Evolutionary conservation across 2,329 filamentous ascomycete species (phyloP).

Genomic region (Zymoseptoria ardabiliae): DNA sequence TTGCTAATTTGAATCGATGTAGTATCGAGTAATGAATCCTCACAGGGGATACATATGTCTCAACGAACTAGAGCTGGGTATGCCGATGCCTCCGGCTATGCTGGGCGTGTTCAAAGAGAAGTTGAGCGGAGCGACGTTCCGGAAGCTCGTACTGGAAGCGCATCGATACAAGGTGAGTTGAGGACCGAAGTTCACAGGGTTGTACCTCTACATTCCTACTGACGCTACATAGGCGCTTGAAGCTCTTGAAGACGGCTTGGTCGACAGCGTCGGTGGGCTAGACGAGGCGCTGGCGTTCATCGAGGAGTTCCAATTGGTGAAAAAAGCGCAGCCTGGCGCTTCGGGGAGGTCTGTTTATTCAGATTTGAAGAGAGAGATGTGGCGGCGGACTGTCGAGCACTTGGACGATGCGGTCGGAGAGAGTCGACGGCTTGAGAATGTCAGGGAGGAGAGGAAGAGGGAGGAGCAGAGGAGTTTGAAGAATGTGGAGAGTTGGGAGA

Average conservation of each 20-base stretch:
- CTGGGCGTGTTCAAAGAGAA: slow-evolving; percentile 67
- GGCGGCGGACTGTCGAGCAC: slow-evolving; percentile 54
- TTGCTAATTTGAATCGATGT: not conserved
- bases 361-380: slow-evolving; percentile 68
- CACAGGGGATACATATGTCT: slow-evolving; percentile 66
- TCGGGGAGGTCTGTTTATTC: slow-evolving; percentile 59
- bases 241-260: slow-evolving; percentile 58
- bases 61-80: slow-evolving; percentile 75
- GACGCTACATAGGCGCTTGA: slow-evolving; percentile 42
- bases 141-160: slow-evolving; percentile 65
- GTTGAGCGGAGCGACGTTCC: slow-evolving; percentile 48
- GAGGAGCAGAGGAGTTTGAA: slow-evolving; percentile 14
- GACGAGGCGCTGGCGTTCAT: slow-evolving; percentile 58
- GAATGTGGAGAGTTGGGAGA: slow-evolving; percentile 25
- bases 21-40: slow-evolving; percentile 68
- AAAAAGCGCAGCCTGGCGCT: slow-evolving; percentile 43
- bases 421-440: slow-evolving; percentile 41
- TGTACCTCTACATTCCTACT: not conserved
- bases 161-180: slow-evolving; percentile 48
- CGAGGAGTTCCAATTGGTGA: slow-evolving; percentile 49
- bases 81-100: slow-evolving; percentile 68
- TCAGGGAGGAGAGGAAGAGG: slow-evolving; percentile 37
- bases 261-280: slow-evolving; percentile 60
- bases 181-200: not conserved
- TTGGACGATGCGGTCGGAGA: slow-evolving; percentile 47